These are phyloP conservation scores for Apium graveolens DNA, from an alignment of 129 eudicot species.

Conservation along the genomic window DNA sequence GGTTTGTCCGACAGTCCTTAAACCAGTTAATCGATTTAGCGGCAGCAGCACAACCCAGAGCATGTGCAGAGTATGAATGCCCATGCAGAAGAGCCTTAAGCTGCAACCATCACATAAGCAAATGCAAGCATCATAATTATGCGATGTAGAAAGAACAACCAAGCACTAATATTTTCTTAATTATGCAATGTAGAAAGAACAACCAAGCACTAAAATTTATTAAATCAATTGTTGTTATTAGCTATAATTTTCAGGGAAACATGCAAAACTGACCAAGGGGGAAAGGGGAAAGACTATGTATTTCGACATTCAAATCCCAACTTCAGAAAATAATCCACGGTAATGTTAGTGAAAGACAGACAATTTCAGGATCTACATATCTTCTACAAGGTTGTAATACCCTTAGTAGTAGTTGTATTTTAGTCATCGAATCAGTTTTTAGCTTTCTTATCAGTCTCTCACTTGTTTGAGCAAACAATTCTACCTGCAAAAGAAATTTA, in stretches of 20 bases:
- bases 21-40: slow-evolving; percentile 75
- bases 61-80: slow-evolving; percentile 94
- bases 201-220: neutral
- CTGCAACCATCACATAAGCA: slow-evolving; percentile 30
- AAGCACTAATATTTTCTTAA: neutral
- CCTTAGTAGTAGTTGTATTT: neutral
- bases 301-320: neutral
- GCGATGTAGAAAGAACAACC: neutral
- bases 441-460: neutral
- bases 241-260: neutral
- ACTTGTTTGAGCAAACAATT: neutral
- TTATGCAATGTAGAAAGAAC: neutral
- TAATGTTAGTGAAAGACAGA: neutral
- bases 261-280: neutral
- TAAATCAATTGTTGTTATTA: neutral
- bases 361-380: neutral
- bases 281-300: neutral
- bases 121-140: slow-evolving; percentile 3
- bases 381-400: neutral
- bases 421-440: neutral
- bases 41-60: slow-evolving; percentile 87
- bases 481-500: neutral
- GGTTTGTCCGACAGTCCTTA: slow-evolving; percentile 58
- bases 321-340: neutral
- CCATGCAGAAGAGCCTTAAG: slow-evolving; percentile 90